Conservation (phyloP, 106 monocot species). For the Ottelia alismoides region DNA sequence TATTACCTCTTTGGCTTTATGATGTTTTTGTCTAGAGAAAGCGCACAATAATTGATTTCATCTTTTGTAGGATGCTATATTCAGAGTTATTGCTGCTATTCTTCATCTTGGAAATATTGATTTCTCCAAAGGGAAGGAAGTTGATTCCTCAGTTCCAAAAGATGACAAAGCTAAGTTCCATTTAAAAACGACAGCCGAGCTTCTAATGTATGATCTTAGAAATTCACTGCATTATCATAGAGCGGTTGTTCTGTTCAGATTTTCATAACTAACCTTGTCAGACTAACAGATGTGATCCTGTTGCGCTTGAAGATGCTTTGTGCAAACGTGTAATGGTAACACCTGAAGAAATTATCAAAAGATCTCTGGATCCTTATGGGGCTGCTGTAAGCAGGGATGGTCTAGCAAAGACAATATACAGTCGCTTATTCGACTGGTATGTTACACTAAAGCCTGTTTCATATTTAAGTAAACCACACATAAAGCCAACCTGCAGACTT, state of each 20-base stretch:
- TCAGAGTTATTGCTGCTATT: slow-evolving; percentile 93
- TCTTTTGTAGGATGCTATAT: slow-evolving; percentile 94
- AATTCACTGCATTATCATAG: too few relatives aligned
- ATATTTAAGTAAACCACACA: too few relatives aligned
- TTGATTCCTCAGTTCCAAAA: slow-evolving; percentile 88
- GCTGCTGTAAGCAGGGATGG: slow-evolving; percentile 88
- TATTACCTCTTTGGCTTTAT: too few relatives aligned
- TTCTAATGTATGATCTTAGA: slow-evolving; percentile 67
- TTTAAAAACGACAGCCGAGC: slow-evolving; percentile 76
- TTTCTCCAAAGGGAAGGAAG: slow-evolving; percentile 84
- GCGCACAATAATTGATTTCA: too few relatives aligned
- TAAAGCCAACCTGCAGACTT: too few relatives aligned
- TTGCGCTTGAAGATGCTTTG: slow-evolving; percentile 81
- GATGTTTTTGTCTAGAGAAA: too few relatives aligned
- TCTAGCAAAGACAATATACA: slow-evolving; percentile 90
- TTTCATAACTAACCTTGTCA: too few relatives aligned
- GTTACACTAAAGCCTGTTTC: too few relatives aligned
- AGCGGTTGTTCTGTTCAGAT: too few relatives aligned
- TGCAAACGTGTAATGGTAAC: slow-evolving; percentile 95
- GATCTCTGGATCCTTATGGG: slow-evolving; percentile 66
- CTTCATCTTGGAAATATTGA: slow-evolving; percentile 94
- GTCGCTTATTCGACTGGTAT: slow-evolving; percentile 96
- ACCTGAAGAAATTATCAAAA: slow-evolving; percentile 96
- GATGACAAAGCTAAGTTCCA: slow-evolving; percentile 93
- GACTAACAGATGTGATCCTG: slow-evolving; percentile 86